phyloP scores from a whole-genome alignment of 1,284 basidiomycete species.

The Ustilago loliicola region DNA sequence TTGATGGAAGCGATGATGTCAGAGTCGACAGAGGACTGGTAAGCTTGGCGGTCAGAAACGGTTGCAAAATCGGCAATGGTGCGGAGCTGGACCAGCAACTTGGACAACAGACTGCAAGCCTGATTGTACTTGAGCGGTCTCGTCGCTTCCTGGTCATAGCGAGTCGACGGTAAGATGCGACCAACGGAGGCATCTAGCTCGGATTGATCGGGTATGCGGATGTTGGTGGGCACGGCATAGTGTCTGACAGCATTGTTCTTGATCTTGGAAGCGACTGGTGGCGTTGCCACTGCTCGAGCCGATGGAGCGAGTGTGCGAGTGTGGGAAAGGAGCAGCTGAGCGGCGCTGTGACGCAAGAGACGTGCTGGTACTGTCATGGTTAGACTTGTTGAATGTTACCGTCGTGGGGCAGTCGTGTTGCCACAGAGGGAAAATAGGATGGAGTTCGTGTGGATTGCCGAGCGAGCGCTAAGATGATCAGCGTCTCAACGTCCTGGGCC shows the following conservation, averaged over 20 bases:
- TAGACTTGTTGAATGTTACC: neutral
- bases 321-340: neutral
- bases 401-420: neutral
- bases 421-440: neutral
- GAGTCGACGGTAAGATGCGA: slow-evolving; percentile 29
- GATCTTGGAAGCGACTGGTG: neutral
- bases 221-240: slow-evolving; percentile 26
- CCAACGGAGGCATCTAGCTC: slow-evolving; percentile 32
- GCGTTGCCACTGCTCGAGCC: neutral
- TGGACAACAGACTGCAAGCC: slow-evolving; percentile 31
- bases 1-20: slow-evolving; percentile 21
- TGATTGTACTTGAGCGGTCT: slow-evolving; percentile 23
- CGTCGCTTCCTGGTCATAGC: slow-evolving; percentile 19
- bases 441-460: neutral
- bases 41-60: slow-evolving; percentile 23
- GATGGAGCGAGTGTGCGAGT: neutral
- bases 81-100: slow-evolving; percentile 45
- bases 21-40: slow-evolving; percentile 34
- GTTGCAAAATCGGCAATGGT: slow-evolving; percentile 32
- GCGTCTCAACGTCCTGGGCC: neutral
- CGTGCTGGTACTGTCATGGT: slow-evolving; percentile 7
- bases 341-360: slow-evolving; percentile 10
- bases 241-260: slow-evolving; percentile 1
- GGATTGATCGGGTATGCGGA: slow-evolving; percentile 18
- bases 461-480: neutral